A percentile compares a stretch with the other conserved stretches of the same genome.
phyloP scores from a whole-genome alignment of 2,329 filamentous ascomycete genomes.

The Cladosporium sphaerospermum region DNA sequence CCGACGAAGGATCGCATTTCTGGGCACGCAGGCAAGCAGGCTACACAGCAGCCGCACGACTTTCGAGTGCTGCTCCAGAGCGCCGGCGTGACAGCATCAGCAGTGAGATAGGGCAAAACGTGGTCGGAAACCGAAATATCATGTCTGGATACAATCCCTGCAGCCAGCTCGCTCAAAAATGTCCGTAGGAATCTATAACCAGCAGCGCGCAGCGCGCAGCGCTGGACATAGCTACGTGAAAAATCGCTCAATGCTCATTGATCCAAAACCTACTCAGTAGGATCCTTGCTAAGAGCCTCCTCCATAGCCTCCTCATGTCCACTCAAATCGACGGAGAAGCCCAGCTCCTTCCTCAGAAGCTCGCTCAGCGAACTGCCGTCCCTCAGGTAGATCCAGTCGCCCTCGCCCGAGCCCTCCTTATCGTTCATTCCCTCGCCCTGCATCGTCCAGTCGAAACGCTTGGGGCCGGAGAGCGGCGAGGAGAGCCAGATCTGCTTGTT shows the following conservation, averaged over 20 bases:
- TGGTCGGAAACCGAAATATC: background rate
- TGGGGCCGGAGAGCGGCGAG: slow-evolving; percentile 83
- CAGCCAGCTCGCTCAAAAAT: background rate
- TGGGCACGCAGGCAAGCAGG: too few species aligned
- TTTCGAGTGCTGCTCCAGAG: too few species aligned
- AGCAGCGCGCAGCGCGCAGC: too few species aligned
- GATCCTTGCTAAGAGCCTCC: slow-evolving; percentile 21
- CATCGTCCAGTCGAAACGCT: slow-evolving; percentile 87
- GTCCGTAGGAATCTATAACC: too few species aligned
- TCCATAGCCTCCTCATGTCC: slow-evolving; percentile 21
- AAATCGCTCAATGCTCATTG: too few species aligned
- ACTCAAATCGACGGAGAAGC: slow-evolving; percentile 50
- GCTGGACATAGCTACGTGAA: too few species aligned
- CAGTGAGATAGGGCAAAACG: background rate
- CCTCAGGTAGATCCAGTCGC: slow-evolving; percentile 81
- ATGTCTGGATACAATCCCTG: background rate
- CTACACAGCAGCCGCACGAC: too few species aligned
- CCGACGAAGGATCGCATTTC: too few species aligned
- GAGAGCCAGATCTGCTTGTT: slow-evolving; percentile 98
- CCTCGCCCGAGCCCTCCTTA: slow-evolving; percentile 68
- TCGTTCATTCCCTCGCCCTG: slow-evolving; percentile 65
- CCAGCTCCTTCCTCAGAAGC: slow-evolving; percentile 69
- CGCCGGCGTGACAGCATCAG: background rate
- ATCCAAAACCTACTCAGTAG: slow-evolving; percentile 18
- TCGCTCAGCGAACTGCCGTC: slow-evolving; percentile 72